Evolutionary conservation across 345 rosid genomes (phyloP), one percentile per base, ranked within the genome.

Genomic region (Carallia pectinifolia): DNA sequence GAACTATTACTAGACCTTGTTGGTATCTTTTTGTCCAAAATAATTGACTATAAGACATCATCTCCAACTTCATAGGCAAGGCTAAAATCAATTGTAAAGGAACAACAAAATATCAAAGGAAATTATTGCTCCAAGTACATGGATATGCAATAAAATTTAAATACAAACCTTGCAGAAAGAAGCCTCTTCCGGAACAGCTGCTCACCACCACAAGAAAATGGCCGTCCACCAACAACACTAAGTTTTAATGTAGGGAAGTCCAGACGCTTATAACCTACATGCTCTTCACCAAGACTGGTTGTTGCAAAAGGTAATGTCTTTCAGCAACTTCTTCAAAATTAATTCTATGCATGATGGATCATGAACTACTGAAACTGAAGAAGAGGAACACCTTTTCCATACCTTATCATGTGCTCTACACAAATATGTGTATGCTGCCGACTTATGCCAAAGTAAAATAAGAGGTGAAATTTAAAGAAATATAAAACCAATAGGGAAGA

Each of bases 181-280:
- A 93, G 88, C 73, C 62, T 81, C 62, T 81, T 81, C 44, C 91
- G 84, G 76, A 79, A 84, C 48, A 93, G 64, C 62, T 66, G 79
- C 68, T 79, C 69, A 9, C 97, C 97, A 0, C 94, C 98, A 78
- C 83, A 81, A 53, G 98, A 90, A 89, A 93, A 91, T 70, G 97
- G 98, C 53, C 94, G 86, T 67, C 94, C 98, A 77, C 98, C 98
- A 66, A 88, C 88, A 74, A 89, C 61, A 70, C 91, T 91, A 75
- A 91, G 84, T 81, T 93, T 91, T 30, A 79, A 58, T 7, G 65
- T 40, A 61, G 92, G 90, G 70, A 87, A 91, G 77, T 90, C 98
- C 76, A 87, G 56, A 73, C 85, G 92, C 56, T 66, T 66, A 72
- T 89, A 90, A 65, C 89, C 94, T 69, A 89, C 86, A 70, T 93